Conservation (phyloP, 208 protist genomes). For the Angomonas deanei region DNA sequence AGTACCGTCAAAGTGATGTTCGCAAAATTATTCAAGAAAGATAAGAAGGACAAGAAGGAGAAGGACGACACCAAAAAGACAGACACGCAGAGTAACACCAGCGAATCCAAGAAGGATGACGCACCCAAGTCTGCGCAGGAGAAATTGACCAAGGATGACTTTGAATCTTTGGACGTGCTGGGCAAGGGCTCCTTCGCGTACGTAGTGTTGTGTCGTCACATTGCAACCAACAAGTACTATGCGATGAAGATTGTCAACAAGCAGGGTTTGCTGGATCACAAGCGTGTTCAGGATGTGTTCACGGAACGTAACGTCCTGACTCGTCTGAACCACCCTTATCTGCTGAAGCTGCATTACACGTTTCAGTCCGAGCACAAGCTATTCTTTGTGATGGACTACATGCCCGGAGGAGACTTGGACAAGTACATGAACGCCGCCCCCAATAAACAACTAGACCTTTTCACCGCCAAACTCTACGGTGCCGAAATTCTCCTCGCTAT, state of each 20-base stretch:
- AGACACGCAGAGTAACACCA: conserved; percentile 12
- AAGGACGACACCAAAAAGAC: conserved; percentile 25
- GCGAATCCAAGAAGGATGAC: conserved; percentile 19
- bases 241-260: conserved; percentile 94
- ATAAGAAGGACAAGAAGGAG: conserved; percentile 88
- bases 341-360: conserved; percentile 93
- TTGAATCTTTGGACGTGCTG: conserved; percentile 88
- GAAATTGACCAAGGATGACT: conserved; percentile 90
- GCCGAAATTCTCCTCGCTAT: conserved; percentile 92
- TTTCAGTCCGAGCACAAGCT: conserved; percentile 96
- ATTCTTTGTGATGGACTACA: conserved; percentile 95
- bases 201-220: conserved; percentile 91
- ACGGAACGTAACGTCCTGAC: conserved; percentile 91
- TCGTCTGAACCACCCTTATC: conserved; percentile 90
- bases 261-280: conserved; percentile 84
- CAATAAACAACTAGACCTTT: conserved; percentile 81
- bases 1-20: conserved; percentile 46
- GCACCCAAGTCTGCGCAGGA: conserved; percentile 34
- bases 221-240: conserved; percentile 88
- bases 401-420: conserved; percentile 91
- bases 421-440: conserved; percentile 89
- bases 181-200: conserved; percentile 95
- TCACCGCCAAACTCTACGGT: conserved; percentile 90
- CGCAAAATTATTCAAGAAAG: conserved; percentile 78
- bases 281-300: conserved; percentile 90